Base-by-base conservation (phyloP, 139 green algal species). In the Picochlorum sp. region DNA sequence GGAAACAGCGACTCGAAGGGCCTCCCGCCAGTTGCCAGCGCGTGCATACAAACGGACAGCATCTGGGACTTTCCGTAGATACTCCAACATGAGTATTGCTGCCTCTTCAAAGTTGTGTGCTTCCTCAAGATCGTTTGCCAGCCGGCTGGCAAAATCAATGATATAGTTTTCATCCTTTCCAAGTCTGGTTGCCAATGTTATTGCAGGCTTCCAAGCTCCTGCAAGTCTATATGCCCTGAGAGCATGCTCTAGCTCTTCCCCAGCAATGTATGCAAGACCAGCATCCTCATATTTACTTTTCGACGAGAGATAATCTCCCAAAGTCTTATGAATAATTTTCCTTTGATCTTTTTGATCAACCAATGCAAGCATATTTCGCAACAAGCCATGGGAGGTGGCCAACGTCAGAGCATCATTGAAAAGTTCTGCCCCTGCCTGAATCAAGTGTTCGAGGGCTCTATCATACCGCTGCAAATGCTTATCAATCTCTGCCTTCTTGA, bases 191-290 rank as follows among this genome's bases (percentile, higher is more conserved):
- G 90, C 85, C 37, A 97, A 56, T 7, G 76, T 63, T 38, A 97
- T 73, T 23, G 72, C 77, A 73, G 83, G 85, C 30, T 79, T 79
- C 90, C 89, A 97, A 26, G 85, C 59, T 26, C 87, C 84, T 7
- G 76, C 88, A 9, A 54, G 45, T 47, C 67, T 70, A 73, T 97
- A 97, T 10, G 81, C 69, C 69, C n/a, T 52, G 6, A 92, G 51
- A 7, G 88, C 85, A 4, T 70, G 41, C 1, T 83, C 68, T 20
- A 65, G 49, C 16, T 66, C 37, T 0, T 79, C 80, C 0, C 83
- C 86, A 4, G 83, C 81, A 45, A 84, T n/a, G 57, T 77, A 94
- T 9, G 87, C 78, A 23, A 90, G 57, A 10, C 74, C 88, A 14
- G 81, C 74, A 52, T 88, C 81, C 55, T 95, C 87, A 11, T 77